These are phyloP conservation scores for Aegilops longissima DNA, from an alignment of 176 grass and related monocot species.

Conservation along the genomic window DNA sequence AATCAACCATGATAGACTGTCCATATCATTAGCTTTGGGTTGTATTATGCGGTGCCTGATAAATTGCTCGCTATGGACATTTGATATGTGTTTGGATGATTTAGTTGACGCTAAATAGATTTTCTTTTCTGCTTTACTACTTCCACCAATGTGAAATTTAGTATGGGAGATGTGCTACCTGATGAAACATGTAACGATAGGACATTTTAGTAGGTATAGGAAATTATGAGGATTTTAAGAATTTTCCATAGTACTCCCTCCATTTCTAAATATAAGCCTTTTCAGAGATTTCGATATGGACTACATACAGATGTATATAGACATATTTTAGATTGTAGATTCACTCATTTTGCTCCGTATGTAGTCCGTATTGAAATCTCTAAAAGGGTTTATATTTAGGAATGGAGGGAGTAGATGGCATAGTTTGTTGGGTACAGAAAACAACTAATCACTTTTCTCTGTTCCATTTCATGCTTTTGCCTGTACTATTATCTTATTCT, in stretches of 20 bases:
- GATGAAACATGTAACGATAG: not conserved
- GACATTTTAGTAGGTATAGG: not conserved
- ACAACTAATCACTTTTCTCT: not conserved
- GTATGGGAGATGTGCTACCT: not conserved
- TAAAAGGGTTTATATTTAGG: too few species aligned
- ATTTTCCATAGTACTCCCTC: not conserved
- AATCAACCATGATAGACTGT: not conserved
- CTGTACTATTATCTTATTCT: not conserved
- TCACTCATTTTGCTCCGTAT: too few species aligned
- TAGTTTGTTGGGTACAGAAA: slow-evolving; percentile 12
- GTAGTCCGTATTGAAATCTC: too few species aligned
- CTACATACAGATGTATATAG: too few species aligned
- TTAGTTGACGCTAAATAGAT: not conserved
- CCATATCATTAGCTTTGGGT: not conserved
- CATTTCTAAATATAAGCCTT: too few species aligned
- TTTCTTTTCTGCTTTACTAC: not conserved
- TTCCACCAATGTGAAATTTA: not conserved
- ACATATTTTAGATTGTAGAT: too few species aligned
- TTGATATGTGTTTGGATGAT: not conserved
- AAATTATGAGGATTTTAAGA: not conserved
- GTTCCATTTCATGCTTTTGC: slow-evolving; percentile 12
- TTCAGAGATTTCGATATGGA: too few species aligned
- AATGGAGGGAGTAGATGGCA: not conserved
- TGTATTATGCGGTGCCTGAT: not conserved
- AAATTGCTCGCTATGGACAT: not conserved